phyloP scores from a whole-genome alignment of 257 asterid genomes.

The Paraleonurus japonicus region DNA sequence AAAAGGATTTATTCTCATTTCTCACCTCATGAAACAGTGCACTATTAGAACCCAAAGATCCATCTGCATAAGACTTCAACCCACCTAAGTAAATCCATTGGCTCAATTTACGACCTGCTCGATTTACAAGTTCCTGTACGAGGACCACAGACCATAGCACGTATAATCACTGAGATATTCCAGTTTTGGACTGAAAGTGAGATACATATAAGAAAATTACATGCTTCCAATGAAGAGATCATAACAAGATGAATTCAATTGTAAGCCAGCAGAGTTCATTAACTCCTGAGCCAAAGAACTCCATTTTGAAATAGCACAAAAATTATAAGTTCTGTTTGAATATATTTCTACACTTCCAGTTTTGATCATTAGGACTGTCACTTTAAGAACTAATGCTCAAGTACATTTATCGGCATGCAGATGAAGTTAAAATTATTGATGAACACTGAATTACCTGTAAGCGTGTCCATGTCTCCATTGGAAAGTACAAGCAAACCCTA shows the following conservation, averaged over 20 bases:
- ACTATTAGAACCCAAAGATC: slow-evolving; percentile 93
- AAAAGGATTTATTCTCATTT: slow-evolving; percentile 35
- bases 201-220: background rate
- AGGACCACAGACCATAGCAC: background rate
- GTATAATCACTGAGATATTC: slow-evolving; percentile 21
- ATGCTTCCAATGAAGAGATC: background rate
- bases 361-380: background rate
- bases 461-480: slow-evolving; percentile 85
- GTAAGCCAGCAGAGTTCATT: background rate
- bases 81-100: slow-evolving; percentile 96
- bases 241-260: background rate
- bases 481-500: slow-evolving; percentile 88
- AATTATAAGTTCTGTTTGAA: slow-evolving; percentile 2
- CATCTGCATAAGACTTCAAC: slow-evolving; percentile 87
- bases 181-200: background rate
- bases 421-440: slow-evolving; percentile 7
- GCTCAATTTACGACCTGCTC: slow-evolving; percentile 65
- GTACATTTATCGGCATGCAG: background rate
- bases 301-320: slow-evolving; percentile 6
- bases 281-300: slow-evolving; percentile 11
- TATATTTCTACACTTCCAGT: background rate
- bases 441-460: slow-evolving; percentile 52
- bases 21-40: slow-evolving; percentile 80
- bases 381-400: slow-evolving; percentile 13
- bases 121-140: slow-evolving; percentile 52